Evolutionary conservation across 495 filamentous ascomycete species (phyloP).

Genomic region (Neurospora pannonica): DNA sequence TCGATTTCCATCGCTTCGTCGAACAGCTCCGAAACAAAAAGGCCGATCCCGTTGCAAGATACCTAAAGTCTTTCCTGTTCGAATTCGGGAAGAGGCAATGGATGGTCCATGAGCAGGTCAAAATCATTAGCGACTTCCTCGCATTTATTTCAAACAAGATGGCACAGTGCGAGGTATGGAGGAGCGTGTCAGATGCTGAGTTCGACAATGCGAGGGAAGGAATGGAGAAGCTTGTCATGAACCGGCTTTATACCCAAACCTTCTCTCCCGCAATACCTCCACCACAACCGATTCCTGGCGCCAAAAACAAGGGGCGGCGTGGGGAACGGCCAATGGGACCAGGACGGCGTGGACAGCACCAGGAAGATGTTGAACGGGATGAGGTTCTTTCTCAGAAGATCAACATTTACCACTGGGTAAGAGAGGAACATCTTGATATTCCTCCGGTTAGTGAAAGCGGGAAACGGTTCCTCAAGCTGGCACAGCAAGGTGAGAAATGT

Average conservation of each 20-base stretch:
- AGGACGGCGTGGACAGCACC: constrained; percentile 85
- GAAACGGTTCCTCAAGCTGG: constrained; percentile 75
- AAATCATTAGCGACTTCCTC: constrained; percentile 94
- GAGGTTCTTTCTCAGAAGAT: constrained; percentile 93
- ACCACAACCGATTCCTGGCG: constrained; percentile 60
- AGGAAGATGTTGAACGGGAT: constrained; percentile 96
- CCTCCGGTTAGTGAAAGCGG: constrained; percentile 75
- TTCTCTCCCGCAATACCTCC: constrained; percentile 89
- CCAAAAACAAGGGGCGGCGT: constrained; percentile 59
- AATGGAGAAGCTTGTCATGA: constrained; percentile 99
- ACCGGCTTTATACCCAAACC: constrained; percentile 88
- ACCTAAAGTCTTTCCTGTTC: constrained; percentile 82
- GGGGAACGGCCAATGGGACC: constrained; percentile 64
- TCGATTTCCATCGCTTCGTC: constrained; percentile 96
- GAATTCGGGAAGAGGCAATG: constrained; percentile 98
- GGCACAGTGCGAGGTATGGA: constrained; percentile 97
- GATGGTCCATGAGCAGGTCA: constrained; percentile 99
- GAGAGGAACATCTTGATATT: constrained; percentile 92
- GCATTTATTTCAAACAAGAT: constrained; percentile 98
- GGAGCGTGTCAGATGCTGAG: constrained; percentile 87
- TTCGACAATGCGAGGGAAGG: constrained; percentile 98
- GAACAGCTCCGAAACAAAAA: constrained; percentile 92
- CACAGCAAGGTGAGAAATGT: constrained; percentile 62
- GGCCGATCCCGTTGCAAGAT: constrained; percentile 92
- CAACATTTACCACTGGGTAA: constrained; percentile 90